phyloP scores from a whole-genome alignment of 2,329 filamentous ascomycete species.

The Conoideocrella luteorostrata region DNA sequence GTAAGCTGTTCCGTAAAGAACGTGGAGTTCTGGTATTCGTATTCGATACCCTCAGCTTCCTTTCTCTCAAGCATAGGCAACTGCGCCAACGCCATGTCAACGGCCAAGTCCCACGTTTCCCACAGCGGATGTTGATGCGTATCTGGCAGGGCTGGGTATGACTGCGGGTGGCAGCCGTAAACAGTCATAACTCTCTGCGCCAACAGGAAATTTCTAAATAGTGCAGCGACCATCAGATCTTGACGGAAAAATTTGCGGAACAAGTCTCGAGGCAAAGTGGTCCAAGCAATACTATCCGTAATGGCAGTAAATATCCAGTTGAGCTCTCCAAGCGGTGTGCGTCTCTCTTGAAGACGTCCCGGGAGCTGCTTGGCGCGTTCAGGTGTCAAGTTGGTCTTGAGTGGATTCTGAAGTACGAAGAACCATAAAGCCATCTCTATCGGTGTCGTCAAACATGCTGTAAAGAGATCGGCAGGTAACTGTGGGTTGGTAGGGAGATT shows the following conservation, averaged over 20 bases:
- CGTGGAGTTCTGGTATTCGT: constrained; percentile 88
- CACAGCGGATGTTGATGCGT: constrained; percentile 92
- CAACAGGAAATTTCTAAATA: constrained; percentile 93
- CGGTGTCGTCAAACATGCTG: constrained; percentile 89
- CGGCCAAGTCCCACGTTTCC: constrained; percentile 95
- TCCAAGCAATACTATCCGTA: constrained; percentile 98
- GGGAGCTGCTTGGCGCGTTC: constrained; percentile 85
- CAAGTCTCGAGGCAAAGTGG: constrained; percentile 77
- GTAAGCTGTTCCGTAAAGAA: constrained; percentile 98
- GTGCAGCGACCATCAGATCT: constrained; percentile 96
- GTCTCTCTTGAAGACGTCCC: constrained; percentile 82
- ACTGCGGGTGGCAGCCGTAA: constrained; percentile 92
- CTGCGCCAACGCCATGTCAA: constrained; percentile 90
- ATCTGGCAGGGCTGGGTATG: constrained; percentile 84
- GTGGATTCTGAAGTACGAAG: constrained; percentile 88
- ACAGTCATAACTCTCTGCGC: constrained; percentile 94
- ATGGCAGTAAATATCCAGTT: constrained; percentile 99
- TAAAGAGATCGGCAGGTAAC: constrained; percentile 91
- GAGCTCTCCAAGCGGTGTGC: constrained; percentile 89
- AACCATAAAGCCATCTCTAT: constrained; percentile 97
- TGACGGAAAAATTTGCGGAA: constrained; percentile 98
- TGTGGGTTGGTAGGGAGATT: constrained; percentile 91
- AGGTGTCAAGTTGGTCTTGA: constrained; percentile 61
- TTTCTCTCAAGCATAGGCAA: constrained; percentile 77
- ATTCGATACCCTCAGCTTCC: constrained; percentile 66